Conservation (phyloP, 345 rosid species). For the Sisymbrium altissimum region DNA sequence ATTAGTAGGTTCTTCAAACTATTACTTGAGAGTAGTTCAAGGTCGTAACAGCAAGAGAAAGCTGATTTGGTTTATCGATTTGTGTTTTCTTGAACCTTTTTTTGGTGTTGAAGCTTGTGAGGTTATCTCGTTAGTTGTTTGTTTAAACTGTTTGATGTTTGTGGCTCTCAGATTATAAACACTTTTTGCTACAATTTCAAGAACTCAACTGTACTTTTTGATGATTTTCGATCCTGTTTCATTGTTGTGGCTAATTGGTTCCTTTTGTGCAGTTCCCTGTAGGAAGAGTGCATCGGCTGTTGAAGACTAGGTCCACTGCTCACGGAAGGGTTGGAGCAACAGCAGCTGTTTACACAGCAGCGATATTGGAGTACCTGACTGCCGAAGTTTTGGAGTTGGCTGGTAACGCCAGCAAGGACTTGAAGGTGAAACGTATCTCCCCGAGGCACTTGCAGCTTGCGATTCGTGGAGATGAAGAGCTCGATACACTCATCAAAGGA, state of each 20-base stretch:
- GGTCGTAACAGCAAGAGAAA: too few species aligned
- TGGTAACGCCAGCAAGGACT: slow-evolving; percentile 70
- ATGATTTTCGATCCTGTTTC: background rate
- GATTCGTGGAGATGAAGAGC: slow-evolving; percentile 69
- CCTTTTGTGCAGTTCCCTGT: slow-evolving; percentile 50
- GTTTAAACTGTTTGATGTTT: too few species aligned
- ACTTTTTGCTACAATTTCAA: too few species aligned
- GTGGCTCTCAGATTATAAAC: too few species aligned
- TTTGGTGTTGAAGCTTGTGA: too few species aligned
- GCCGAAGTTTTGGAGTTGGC: slow-evolving; percentile 72
- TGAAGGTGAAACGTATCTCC: slow-evolving; percentile 68
- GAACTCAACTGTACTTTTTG: too few species aligned
- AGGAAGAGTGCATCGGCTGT: slow-evolving; percentile 62
- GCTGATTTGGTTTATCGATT: too few species aligned
- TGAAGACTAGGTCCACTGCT: slow-evolving; percentile 57
- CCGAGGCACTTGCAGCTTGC: slow-evolving; percentile 77
- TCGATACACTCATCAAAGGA: slow-evolving; percentile 68
- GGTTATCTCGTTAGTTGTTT: too few species aligned
- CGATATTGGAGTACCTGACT: slow-evolving; percentile 60
- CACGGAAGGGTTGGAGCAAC: slow-evolving; percentile 77
- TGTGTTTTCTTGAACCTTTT: too few species aligned
- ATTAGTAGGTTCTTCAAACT: too few species aligned
- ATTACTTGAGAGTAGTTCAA: too few species aligned
- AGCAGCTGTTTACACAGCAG: slow-evolving; percentile 74
- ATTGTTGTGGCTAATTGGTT: background rate